Evolutionary conservation across 108 stramenopile species (phyloP), one percentile per base, ranked within the genome.

Genomic region (Thalassiosira profunda): DNA sequence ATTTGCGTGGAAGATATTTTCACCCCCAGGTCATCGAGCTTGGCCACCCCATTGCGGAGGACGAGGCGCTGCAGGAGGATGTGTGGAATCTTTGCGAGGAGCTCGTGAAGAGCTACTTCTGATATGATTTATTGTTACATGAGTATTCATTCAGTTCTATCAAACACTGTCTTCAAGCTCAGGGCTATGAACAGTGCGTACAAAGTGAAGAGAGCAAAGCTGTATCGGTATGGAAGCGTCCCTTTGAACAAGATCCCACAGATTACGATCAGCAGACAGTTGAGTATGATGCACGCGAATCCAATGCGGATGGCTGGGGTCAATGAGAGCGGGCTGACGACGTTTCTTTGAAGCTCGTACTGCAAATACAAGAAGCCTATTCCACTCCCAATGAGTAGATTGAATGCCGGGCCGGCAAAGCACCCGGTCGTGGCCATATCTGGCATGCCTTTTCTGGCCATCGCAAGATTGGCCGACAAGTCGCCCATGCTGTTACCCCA

Each of bases 401-500:
- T 93, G 84, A 93, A 92, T 0, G 88, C 67, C 8, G 92, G 92
- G 23, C 82, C 78, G 0, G 78, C 78, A 46, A 76, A 81, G 10
- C 18, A 52, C 11, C 63, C 70, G 18, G 79, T 84, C 10, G 79
- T 84, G n/a, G 73, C 77, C 68, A 80, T 74, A 35, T 76, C 66
- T 18, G 74, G 74, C 42, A 67, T 60, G 0, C 92, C 90, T 21
- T 84, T 84, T 23, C 55, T 46, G 0, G 92, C 88, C 60, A 93
- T 71, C 2, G 89, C 84, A 0, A 86, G 41, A 54, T 93, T 91
- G 0, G 90, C 80, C 9, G 67, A 64, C n/a, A 90, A 24, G 57
- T 93, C 92, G 10, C 90, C 90, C 21, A 79, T 45, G 1, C 70
- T 73, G 67, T 92, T 93, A 7, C 90, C 92, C 90, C 90, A 89